Evolutionary conservation across 2,329 filamentous ascomycete species (phyloP).

Genomic region (Xylariaceae sp.): DNA sequence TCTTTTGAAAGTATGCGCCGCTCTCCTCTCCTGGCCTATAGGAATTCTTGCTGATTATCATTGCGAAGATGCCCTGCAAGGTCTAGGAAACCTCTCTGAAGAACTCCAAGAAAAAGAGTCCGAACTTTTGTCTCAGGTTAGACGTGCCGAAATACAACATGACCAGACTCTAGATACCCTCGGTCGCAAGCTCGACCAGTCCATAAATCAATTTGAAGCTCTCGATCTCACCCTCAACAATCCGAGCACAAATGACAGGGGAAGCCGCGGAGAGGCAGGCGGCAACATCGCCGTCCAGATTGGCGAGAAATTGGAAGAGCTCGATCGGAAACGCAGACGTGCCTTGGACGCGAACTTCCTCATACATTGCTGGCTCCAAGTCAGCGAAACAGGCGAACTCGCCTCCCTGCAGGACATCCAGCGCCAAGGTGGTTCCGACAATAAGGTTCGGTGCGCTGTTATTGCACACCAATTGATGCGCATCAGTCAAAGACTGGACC

Average conservation of each 20-base stretch:
- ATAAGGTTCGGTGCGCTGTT: constrained; percentile 89
- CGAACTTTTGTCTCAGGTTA: constrained; percentile 82
- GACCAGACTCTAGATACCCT: constrained; percentile 85
- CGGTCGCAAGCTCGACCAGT: constrained; percentile 84
- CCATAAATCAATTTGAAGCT: constrained; percentile 86
- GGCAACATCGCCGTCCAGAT: constrained; percentile 93
- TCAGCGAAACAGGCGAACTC: constrained; percentile 83
- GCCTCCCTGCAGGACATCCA: constrained; percentile 85
- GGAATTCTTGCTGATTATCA: constrained; percentile 24
- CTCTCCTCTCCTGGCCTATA: constrained; percentile 2
- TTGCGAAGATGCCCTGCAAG: constrained; percentile 56
- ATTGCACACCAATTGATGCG: constrained; percentile 91
- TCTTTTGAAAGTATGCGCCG: constrained; percentile 71
- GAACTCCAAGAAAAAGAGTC: constrained; percentile 89
- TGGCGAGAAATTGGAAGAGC: constrained; percentile 86
- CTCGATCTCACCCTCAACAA: constrained; percentile 80
- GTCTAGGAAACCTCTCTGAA: constrained; percentile 68
- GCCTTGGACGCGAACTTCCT: constrained; percentile 92
- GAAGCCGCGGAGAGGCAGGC: constrained; percentile 53
- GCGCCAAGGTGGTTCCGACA: constrained; percentile 78
- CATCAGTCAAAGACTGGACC: constrained; percentile 88
- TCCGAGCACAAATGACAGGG: constrained; percentile 41
- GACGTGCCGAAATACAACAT: constrained; percentile 87
- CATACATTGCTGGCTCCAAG: constrained; percentile 94
- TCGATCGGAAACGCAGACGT: constrained; percentile 85